Conservation (phyloP, 1,284 basidiomycete genomes). For the Anthracocystis setariae region DNA sequence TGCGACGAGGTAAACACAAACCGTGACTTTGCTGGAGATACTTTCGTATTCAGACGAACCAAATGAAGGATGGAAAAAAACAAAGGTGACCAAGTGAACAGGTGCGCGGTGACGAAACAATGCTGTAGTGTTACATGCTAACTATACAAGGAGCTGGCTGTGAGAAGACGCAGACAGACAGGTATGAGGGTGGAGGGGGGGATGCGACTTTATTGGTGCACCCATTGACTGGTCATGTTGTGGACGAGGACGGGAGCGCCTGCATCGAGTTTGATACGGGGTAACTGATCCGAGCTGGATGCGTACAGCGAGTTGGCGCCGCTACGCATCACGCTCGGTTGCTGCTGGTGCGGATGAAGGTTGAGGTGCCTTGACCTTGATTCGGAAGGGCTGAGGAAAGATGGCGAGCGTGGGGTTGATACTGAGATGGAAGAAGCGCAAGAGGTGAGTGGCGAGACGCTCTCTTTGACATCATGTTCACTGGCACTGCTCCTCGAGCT, state of each 20-base stretch:
- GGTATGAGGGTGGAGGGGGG: neutral
- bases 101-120: too few species aligned
- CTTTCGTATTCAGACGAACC: too few species aligned
- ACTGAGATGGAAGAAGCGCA: conserved; percentile 6
- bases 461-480: neutral
- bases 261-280: neutral
- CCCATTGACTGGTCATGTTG: neutral
- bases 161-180: too few species aligned
- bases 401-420: conserved; percentile 8
- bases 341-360: neutral
- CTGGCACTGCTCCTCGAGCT: neutral
- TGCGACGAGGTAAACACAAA: too few species aligned
- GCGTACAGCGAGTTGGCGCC: too few species aligned
- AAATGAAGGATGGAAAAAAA: neutral
- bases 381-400: conserved; percentile 7
- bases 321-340: neutral
- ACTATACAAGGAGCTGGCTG: too few species aligned
- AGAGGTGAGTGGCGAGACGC: conserved; percentile 3
- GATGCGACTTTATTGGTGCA: conserved; percentile 2
- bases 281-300: neutral
- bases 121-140: neutral
- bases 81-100: neutral
- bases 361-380: neutral
- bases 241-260: neutral
- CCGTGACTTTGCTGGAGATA: too few species aligned